Base-by-base conservation (phyloP, 2,329 filamentous ascomycete genomes). In the Whalleya microplaca region DNA sequence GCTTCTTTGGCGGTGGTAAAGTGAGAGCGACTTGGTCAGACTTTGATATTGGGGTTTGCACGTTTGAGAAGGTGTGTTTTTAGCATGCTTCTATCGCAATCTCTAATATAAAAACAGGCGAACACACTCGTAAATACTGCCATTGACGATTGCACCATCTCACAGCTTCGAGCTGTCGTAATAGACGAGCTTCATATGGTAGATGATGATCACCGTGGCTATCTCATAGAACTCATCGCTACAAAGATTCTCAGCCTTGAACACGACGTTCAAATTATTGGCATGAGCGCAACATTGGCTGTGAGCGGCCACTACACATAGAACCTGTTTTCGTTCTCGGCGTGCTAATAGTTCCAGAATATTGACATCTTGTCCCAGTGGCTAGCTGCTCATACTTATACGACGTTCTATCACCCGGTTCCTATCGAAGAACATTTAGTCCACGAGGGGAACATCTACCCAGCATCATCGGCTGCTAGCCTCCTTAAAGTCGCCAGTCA, bases 101-200 rank as follows among this genome's bases (percentile, higher is more conserved):
- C 27, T 54, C 64, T 69, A 58, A 68, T 59, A 27, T 8, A 23
- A 37, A 27, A 43, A 50, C 23, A 91, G 87, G 89, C 89, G 51
- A 93, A 92, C 66, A 82, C 86, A 10, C 79, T 93, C 41, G 80
- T 92, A 23, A 92, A 93, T 64, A 77, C 82, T 20, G 87, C 89
- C 14, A 90, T 92, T 62, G 86, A 90, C 59, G 87, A 92, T 60
- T 85, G 83, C 66, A 84, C 80, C 2, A 81, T 91, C 56, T 76
- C 79, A n/a, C 80, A 85, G 19, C 75, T 93, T 43, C 84, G 82
- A 45, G 77, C 86, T 10, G 83, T 92, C 18, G 87, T 92, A 14
- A 76, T 92, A 32, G 90, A 93, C 65, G 90, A 93, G 69, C 75
- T 92, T n/a, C 90, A 93, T 69, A 92, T 93, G 88, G 80, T 92